phyloP scores from a whole-genome alignment of 2,329 filamentous ascomycete species.

The Colletotrichum viniferum region DNA sequence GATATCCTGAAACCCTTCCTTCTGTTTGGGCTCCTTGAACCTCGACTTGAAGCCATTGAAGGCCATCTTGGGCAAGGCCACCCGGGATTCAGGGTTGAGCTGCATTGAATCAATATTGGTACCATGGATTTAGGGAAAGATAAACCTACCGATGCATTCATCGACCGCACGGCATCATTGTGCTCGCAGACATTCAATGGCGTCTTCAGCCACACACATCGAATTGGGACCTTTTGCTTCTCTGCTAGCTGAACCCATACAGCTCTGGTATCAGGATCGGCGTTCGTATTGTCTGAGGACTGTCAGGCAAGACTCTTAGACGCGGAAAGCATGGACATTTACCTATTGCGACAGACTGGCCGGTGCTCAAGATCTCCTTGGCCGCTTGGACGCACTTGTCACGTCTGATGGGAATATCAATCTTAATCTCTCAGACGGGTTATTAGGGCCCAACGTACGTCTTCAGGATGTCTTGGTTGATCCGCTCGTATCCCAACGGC shows the following conservation, averaged over 20 bases:
- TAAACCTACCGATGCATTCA: constrained; percentile 52
- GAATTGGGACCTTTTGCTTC: constrained; percentile 73
- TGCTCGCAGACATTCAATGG: constrained; percentile 75
- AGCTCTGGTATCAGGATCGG: constrained; percentile 76
- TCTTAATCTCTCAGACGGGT: neutral
- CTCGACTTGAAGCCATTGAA: constrained; percentile 77
- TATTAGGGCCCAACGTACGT: constrained; percentile 38
- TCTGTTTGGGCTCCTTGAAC: constrained; percentile 71
- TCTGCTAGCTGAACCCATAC: constrained; percentile 79
- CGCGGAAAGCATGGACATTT: constrained; percentile 36
- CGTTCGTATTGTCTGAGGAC: constrained; percentile 88
- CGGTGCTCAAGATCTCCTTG: constrained; percentile 64
- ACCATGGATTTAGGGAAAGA: no score
- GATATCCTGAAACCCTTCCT: constrained; percentile 87
- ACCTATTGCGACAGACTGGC: constrained; percentile 79
- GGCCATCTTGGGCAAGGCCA: constrained; percentile 76
- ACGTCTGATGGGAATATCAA: constrained; percentile 35
- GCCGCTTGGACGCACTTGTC: constrained; percentile 77
- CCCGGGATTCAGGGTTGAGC: constrained; percentile 84
- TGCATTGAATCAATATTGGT: constrained; percentile 29
- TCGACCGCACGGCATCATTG: constrained; percentile 82
- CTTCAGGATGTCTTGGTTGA: constrained; percentile 92
- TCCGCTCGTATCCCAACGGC: constrained; percentile 78
- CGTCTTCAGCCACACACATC: constrained; percentile 85
- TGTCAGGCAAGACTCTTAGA: neutral